Evolutionary conservation across 352 stramenopile genomes (phyloP).

Genomic region (Pythium utonaiense): DNA sequence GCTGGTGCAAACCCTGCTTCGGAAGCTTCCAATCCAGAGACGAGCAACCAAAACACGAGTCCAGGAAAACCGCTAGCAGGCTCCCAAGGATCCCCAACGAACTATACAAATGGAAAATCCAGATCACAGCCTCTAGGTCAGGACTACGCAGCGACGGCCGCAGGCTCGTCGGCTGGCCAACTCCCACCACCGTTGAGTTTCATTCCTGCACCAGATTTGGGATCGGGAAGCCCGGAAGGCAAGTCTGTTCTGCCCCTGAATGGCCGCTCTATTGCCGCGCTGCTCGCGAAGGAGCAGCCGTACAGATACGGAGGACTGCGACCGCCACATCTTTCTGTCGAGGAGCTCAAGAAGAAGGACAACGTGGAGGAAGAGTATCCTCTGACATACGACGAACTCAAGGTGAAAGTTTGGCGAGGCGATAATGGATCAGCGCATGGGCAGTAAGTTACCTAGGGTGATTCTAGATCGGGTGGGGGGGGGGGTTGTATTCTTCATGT

Average conservation of each 20-base stretch:
- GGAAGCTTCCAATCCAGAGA: background rate
- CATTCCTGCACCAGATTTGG: slow-evolving; percentile 11
- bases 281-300: slow-evolving; percentile 62
- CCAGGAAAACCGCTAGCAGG: slow-evolving; percentile 8
- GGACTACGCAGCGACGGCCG: background rate
- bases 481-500: background rate
- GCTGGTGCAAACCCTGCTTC: background rate
- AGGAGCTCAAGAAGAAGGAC: slow-evolving; percentile 82
- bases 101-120: background rate
- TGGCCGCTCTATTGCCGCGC: slow-evolving; percentile 26
- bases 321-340: slow-evolving; percentile 65
- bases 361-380: slow-evolving; percentile 84
- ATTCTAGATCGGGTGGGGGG: background rate
- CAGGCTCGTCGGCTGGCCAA: background rate
- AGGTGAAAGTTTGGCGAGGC: slow-evolving; percentile 74
- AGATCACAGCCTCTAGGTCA: background rate
- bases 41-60: slow-evolving; percentile 20
- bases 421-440: slow-evolving; percentile 22
- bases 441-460: background rate
- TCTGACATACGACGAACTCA: slow-evolving; percentile 85
- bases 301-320: slow-evolving; percentile 66
- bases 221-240: slow-evolving; percentile 3
- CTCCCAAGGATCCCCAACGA: background rate
- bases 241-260: slow-evolving; percentile 4
- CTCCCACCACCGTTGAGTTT: slow-evolving; percentile 21